These are phyloP conservation scores for Huntiella abstrusa DNA, from an alignment of 2,329 filamentous ascomycete genomes.

Conservation along the genomic window DNA sequence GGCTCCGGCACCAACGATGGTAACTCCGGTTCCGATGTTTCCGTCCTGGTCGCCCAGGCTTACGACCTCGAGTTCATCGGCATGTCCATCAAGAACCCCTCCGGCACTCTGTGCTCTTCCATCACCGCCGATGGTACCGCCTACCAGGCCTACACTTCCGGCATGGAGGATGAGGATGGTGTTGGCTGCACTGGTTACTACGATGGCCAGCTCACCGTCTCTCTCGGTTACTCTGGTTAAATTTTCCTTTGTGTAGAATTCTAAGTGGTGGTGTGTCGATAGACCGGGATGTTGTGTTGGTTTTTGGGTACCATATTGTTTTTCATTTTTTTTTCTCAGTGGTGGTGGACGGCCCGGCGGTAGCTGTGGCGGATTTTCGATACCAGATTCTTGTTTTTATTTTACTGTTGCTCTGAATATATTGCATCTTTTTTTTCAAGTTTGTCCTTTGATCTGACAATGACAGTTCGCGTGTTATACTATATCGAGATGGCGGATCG, in stretches of 20 bases:
- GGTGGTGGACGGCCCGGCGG: too few relatives aligned
- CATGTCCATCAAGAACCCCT: conserved; percentile 22
- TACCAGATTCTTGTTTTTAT: conserved; percentile 10
- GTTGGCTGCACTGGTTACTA: conserved; percentile 22
- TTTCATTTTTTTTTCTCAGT: background rate
- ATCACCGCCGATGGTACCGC: conserved; percentile 20
- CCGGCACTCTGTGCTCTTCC: conserved; percentile 23
- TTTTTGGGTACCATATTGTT: background rate
- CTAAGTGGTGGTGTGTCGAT: too few relatives aligned
- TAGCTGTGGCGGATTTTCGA: conserved; percentile 1
- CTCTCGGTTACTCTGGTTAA: conserved; percentile 17
- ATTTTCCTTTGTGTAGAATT: background rate
- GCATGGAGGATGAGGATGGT: conserved; percentile 22
- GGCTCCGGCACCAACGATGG: conserved; percentile 25
- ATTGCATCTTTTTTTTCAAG: conserved; percentile 3
- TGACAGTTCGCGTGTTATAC: conserved; percentile 1
- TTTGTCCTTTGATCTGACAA: background rate
- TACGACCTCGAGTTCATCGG: conserved; percentile 16
- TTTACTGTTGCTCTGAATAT: conserved; percentile 9
- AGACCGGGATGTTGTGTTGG: too few relatives aligned
- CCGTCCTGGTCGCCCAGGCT: conserved; percentile 26
- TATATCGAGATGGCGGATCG: background rate
- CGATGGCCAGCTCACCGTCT: conserved; percentile 17
- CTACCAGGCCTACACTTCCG: conserved; percentile 21
- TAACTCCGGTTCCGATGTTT: conserved; percentile 33